Evolutionary conservation across 225 moss, liverwort and hornwort genomes (phyloP).

Genomic region (Marchantia polymorpha): DNA sequence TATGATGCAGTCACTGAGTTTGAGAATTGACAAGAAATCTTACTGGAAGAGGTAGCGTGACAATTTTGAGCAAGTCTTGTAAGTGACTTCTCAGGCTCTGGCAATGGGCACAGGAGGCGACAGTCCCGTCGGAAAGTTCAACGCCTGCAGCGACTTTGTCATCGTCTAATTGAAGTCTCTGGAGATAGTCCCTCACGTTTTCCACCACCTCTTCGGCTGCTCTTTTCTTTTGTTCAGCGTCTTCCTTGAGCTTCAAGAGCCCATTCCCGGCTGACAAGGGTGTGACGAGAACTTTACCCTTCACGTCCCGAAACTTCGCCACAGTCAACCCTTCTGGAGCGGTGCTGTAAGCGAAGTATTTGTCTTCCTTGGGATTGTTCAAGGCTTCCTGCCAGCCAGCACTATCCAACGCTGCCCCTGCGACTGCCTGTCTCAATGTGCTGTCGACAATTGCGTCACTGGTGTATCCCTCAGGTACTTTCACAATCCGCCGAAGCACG

Average conservation of each 20-base stretch:
- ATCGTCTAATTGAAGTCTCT: conserved; percentile 25
- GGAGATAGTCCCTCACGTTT: conserved; percentile 33
- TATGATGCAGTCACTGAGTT: neutral
- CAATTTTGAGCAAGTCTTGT: conserved; percentile 29
- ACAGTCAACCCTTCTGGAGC: conserved; percentile 35
- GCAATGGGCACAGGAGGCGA: conserved; percentile 26
- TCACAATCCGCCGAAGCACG: conserved; percentile 34
- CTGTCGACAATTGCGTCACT: conserved; percentile 34
- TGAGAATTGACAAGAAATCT: neutral
- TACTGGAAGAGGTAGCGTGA: conserved; percentile 17
- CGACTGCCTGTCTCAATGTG: conserved; percentile 34
- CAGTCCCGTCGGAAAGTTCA: conserved; percentile 17
- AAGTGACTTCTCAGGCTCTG: conserved; percentile 18
- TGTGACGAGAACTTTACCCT: conserved; percentile 35
- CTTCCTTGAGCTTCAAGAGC: conserved; percentile 38
- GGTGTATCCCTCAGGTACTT: conserved; percentile 33
- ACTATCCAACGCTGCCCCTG: conserved; percentile 33
- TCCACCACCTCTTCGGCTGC: conserved; percentile 32
- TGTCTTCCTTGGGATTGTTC: conserved; percentile 35
- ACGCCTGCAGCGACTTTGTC: conserved; percentile 6
- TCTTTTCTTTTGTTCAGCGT: conserved; percentile 32
- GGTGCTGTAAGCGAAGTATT: conserved; percentile 38
- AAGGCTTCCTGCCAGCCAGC: conserved; percentile 38
- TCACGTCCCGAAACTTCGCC: conserved; percentile 32
- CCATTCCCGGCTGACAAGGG: conserved; percentile 28